These are phyloP conservation scores for Trichoderma atroviride DNA, from an alignment of 2,329 filamentous ascomycete species.

Conservation along the genomic window DNA sequence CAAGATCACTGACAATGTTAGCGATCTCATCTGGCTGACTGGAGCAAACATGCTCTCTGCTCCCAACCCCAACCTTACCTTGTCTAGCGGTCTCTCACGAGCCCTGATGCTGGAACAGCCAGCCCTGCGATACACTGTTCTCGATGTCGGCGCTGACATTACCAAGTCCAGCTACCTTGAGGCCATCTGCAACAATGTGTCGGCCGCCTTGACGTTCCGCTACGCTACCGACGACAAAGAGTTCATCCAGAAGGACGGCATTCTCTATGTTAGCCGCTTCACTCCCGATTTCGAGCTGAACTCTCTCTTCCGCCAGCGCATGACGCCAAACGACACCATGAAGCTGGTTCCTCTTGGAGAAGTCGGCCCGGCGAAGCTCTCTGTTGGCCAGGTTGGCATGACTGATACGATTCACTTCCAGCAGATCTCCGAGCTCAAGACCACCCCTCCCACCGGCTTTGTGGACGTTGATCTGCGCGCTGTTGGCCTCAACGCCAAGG, in stretches of 20 bases:
- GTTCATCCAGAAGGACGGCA: constrained; percentile 15
- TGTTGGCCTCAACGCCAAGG: constrained; percentile 33
- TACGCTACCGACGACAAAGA: constrained; percentile 11
- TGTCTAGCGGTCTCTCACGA: constrained; percentile 8
- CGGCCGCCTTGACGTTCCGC: background rate
- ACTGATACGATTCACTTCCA: constrained; percentile 32
- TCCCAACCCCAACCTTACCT: constrained; percentile 8
- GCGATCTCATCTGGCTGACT: constrained; percentile 4
- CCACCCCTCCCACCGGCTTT: constrained; percentile 21
- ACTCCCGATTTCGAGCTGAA: constrained; percentile 31
- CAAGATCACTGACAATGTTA: constrained; percentile 2
- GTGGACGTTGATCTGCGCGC: constrained; percentile 8
- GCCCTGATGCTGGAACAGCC: constrained; percentile 11
- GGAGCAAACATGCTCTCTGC: constrained; percentile 17
- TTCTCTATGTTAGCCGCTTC: constrained; percentile 32
- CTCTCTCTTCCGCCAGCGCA: constrained; percentile 28
- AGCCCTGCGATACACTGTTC: constrained; percentile 1
- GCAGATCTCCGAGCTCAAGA: constrained; percentile 21
- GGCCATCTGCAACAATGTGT: background rate
- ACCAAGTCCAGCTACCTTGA: background rate
- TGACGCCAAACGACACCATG: background rate
- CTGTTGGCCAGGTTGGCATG: constrained; percentile 25
- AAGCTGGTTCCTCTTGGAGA: constrained; percentile 4
- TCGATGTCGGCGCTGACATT: constrained; percentile 2
- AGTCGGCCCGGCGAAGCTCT: constrained; percentile 22